Evolutionary conservation across 352 stramenopile species (phyloP).

Genomic region (Phytophthora pisi): DNA sequence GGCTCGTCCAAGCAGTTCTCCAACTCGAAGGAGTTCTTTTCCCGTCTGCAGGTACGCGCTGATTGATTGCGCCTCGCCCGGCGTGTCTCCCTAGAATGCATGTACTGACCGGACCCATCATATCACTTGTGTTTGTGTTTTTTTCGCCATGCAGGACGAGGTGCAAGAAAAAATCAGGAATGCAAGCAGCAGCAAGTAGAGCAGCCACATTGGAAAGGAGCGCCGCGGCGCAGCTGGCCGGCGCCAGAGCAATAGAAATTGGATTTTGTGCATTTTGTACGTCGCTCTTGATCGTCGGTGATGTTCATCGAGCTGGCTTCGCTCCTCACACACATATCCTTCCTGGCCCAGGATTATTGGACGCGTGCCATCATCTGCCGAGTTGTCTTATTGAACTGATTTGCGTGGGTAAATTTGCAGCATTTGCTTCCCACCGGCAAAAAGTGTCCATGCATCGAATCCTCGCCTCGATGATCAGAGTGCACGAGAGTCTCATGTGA

Average conservation of each 20-base stretch:
- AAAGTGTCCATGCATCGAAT: neutral
- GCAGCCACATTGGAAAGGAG: slow-evolving; percentile 4
- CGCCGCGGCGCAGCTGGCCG: slow-evolving; percentile 10
- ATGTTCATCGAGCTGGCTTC: neutral
- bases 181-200: slow-evolving; percentile 40
- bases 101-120: slow-evolving; percentile 8
- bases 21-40: slow-evolving; percentile 91
- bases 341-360: neutral
- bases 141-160: slow-evolving; percentile 38
- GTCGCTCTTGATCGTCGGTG: slow-evolving; percentile 8
- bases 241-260: slow-evolving; percentile 35
- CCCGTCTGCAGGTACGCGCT: slow-evolving; percentile 61
- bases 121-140: slow-evolving; percentile 7
- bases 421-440: neutral
- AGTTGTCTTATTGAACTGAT: neutral
- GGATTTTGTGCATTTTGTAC: slow-evolving; percentile 41
- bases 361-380: neutral
- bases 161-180: slow-evolving; percentile 52
- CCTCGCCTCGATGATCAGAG: neutral
- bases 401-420: neutral
- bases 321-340: neutral
- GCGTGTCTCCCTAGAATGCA: slow-evolving; percentile 8
- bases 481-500: neutral
- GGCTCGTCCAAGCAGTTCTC: slow-evolving; percentile 85
- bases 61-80: slow-evolving; percentile 13